A percentile compares a stretch with the other conserved stretches of the same genome.
Evolutionary conservation across 2,329 filamentous ascomycete species (phyloP).

Genomic region (Fusarium chuoi): DNA sequence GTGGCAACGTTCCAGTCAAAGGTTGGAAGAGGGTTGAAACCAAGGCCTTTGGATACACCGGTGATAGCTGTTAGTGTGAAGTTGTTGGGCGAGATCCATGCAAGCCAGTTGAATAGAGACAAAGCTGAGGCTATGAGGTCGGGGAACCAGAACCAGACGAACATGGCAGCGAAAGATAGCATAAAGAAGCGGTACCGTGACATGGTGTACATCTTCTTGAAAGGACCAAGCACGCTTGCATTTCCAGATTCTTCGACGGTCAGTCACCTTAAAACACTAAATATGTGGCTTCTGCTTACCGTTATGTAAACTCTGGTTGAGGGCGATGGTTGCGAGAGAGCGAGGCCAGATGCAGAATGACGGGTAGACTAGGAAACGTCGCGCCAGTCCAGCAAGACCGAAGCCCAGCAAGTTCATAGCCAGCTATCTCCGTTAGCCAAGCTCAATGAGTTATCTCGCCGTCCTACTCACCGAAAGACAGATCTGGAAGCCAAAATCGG

Average conservation of each 20-base stretch:
- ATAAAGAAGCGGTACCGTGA: conserved; percentile 38
- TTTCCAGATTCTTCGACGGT: conserved; percentile 8
- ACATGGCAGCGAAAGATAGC: conserved; percentile 31
- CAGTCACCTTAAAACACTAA: rapidly evolving
- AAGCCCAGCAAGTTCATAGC: conserved; percentile 59
- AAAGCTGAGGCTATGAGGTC: conserved; percentile 30
- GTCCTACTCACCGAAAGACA: conserved; percentile 10
- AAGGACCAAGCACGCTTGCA: conserved; percentile 17
- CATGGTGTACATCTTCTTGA: conserved; percentile 34
- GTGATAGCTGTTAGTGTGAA: conserved; percentile 55
- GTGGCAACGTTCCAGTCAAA: conserved; percentile 59
- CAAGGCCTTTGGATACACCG: conserved; percentile 53
- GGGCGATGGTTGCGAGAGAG: conserved; percentile 46
- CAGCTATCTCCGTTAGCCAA: not conserved
- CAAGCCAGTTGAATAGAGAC: conserved; percentile 63
- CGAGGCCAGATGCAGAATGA: conserved; percentile 44
- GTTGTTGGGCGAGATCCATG: conserved; percentile 63
- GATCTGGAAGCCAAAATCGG: conserved; percentile 50
- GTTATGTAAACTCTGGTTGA: conserved; percentile 36
- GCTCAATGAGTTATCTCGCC: rapidly evolving
- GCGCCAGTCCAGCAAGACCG: conserved; percentile 61
- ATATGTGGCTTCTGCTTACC: not conserved
- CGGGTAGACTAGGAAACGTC: conserved; percentile 63
- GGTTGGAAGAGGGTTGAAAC: conserved; percentile 60
- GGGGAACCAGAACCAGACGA: conserved; percentile 41